These are phyloP conservation scores for Penicillium odoratum DNA, from an alignment of 495 filamentous ascomycete genomes.

Conservation along the genomic window DNA sequence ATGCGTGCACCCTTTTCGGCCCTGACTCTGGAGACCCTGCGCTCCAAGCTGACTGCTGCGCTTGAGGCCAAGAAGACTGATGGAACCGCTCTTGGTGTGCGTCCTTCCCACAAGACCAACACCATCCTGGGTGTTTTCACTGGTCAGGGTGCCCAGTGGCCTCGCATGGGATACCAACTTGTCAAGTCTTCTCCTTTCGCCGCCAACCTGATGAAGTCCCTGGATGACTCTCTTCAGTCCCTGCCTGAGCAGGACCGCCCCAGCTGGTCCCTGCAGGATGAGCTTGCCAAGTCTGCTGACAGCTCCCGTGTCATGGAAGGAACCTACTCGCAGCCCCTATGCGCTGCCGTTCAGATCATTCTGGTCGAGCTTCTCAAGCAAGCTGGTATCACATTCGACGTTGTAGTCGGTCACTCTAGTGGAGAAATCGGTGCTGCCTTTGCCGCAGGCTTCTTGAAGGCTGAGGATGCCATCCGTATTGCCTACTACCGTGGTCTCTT, in stretches of 20 bases:
- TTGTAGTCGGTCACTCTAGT: conserved; percentile 32
- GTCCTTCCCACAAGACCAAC: background rate
- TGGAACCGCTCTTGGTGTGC: conserved; percentile 7
- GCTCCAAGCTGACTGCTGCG: background rate
- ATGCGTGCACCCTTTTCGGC: background rate
- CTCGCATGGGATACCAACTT: conserved; percentile 36
- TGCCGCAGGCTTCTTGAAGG: conserved; percentile 25
- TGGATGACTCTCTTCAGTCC: background rate
- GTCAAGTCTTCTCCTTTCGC: conserved; percentile 11
- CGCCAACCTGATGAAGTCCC: background rate
- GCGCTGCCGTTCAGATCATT: conserved; percentile 28
- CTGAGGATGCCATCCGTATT: conserved; percentile 41
- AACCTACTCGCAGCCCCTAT: conserved; percentile 41
- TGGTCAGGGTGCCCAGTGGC: conserved; percentile 48
- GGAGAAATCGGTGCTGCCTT: conserved; percentile 39
- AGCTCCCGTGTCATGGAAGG: conserved; percentile 24
- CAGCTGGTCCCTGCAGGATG: conserved; percentile 10
- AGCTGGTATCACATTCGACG: conserved; percentile 8
- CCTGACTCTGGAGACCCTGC: conserved; percentile 2
- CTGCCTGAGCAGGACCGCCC: conserved; percentile 6
- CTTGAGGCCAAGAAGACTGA: conserved; percentile 8
- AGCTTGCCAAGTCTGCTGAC: background rate
- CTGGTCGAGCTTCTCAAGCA: conserved; percentile 24
- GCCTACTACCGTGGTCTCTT: conserved; percentile 51
- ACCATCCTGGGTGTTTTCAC: conserved; percentile 36